These are phyloP conservation scores for Pichia terricola DNA, from an alignment of 1,139 yeast genomes.

Conservation along the genomic window DNA sequence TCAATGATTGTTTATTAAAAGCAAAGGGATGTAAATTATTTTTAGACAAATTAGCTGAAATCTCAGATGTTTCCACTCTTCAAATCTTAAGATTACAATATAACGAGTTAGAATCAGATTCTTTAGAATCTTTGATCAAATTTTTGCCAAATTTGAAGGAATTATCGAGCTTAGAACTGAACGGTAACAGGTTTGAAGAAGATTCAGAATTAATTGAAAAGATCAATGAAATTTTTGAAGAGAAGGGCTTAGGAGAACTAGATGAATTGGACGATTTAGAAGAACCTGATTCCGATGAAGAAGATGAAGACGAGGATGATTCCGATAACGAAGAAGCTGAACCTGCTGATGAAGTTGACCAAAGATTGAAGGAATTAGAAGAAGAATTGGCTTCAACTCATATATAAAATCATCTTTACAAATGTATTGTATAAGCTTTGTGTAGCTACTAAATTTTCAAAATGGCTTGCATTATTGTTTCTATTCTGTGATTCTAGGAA, in stretches of 20 bases:
- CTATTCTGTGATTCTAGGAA: no score
- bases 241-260: constrained; percentile 68
- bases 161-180: constrained; percentile 63
- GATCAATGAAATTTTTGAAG: constrained; percentile 55
- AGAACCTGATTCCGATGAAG: constrained; percentile 79
- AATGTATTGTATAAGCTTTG: no score
- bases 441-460: no score
- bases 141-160: constrained; percentile 50
- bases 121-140: constrained; percentile 49
- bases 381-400: constrained; percentile 43
- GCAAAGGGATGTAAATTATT: constrained; percentile 59
- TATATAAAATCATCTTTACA: constrained; percentile 10
- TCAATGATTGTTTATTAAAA: constrained; percentile 83
- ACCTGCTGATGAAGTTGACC: constrained; percentile 33
- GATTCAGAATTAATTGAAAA: constrained; percentile 52
- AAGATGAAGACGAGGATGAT: constrained; percentile 55
- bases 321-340: constrained; percentile 40
- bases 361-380: constrained; percentile 36
- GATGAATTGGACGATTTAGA: constrained; percentile 94
- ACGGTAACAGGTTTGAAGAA: constrained; percentile 85
- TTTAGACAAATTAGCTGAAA: constrained; percentile 37
- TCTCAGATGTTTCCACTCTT: constrained; percentile 31
- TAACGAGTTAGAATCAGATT: constrained; percentile 70
- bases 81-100: constrained; percentile 68
- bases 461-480: no score